Evolutionary conservation across 2,329 filamentous ascomycete species (phyloP).

Genomic region (Conoideocrella luteorostrata): DNA sequence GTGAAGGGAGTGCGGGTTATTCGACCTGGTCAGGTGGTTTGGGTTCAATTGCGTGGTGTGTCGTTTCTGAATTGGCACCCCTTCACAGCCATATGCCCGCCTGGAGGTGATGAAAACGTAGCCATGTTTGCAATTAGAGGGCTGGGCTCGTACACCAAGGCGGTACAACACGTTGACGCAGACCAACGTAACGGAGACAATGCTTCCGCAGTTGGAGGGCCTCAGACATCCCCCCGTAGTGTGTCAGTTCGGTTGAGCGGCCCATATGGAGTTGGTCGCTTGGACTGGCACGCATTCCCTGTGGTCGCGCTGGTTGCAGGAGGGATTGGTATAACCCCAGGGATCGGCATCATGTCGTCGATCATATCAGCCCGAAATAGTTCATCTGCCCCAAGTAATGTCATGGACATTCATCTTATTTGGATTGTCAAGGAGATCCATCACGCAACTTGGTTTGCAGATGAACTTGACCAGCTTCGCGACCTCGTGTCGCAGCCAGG

Average conservation of each 20-base stretch:
- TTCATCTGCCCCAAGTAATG: too few relatives aligned
- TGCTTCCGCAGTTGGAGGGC: not conserved
- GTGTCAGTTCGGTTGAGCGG: constrained; percentile 16
- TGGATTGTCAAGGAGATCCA: not conserved
- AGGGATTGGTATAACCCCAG: constrained; percentile 19
- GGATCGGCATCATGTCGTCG: constrained; percentile 17
- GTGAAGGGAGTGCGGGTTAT: constrained; percentile 9
- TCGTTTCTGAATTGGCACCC: constrained; percentile 20
- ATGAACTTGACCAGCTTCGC: not conserved
- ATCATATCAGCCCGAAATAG: constrained; percentile 15
- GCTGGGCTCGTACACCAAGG: constrained; percentile 4
- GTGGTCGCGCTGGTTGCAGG: constrained; percentile 17
- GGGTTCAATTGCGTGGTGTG: constrained; percentile 16
- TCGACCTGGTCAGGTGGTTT: constrained; percentile 17
- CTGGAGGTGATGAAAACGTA: constrained; percentile 2
- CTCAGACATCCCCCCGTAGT: too few relatives aligned
- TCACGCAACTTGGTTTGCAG: not conserved
- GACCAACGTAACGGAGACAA: not conserved
- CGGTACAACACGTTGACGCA: not conserved
- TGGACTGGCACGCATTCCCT: constrained; percentile 13
- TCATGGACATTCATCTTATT: not conserved
- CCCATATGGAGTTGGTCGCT: constrained; percentile 14
- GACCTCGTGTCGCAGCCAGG: not conserved
- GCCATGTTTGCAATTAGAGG: constrained; percentile 12
- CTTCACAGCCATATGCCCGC: constrained; percentile 16